phyloP scores from a whole-genome alignment of 2,329 filamentous ascomycete species.

The Alternaria arbusti region DNA sequence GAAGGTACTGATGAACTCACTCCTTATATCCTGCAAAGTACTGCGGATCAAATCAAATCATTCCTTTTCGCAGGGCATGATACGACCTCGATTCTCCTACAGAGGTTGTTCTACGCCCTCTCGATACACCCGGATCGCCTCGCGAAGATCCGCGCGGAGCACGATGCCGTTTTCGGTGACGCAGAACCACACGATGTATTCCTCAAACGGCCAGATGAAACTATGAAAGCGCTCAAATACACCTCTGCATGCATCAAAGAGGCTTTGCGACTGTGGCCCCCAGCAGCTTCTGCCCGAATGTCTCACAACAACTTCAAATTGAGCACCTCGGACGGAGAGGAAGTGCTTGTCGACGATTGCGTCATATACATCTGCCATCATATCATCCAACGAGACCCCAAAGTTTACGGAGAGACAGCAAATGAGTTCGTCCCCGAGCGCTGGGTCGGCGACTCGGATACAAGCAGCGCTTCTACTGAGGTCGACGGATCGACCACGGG shows the following conservation, averaged over 20 bases:
- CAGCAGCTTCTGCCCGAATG: constrained; percentile 54
- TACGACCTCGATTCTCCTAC: constrained; percentile 49
- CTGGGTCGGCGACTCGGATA: constrained; percentile 47
- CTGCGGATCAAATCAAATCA: constrained; percentile 50
- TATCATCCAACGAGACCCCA: constrained; percentile 47
- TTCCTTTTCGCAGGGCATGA: constrained; percentile 58
- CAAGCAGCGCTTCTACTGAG: constrained; percentile 23
- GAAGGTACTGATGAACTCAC: constrained; percentile 43
- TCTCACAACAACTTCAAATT: constrained; percentile 50
- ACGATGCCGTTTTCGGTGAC: constrained; percentile 60
- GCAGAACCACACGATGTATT: constrained; percentile 52
- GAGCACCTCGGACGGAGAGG: constrained; percentile 50
- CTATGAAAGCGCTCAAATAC: constrained; percentile 59
- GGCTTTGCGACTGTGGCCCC: constrained; percentile 60
- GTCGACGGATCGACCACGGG: constrained; percentile 12
- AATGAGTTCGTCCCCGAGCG: constrained; percentile 46
- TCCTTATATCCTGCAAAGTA: constrained; percentile 43
- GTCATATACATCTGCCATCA: constrained; percentile 54
- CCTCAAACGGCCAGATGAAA: constrained; percentile 52
- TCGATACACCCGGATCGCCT: constrained; percentile 41
- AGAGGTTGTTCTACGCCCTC: constrained; percentile 41
- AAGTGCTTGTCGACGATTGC: constrained; percentile 53
- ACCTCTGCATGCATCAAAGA: constrained; percentile 63
- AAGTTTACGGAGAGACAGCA: constrained; percentile 40
- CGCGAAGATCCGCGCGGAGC: constrained; percentile 54